These are phyloP conservation scores for Spathaspora passalidarum DNA, from an alignment of 805 yeast species.

Conservation along the genomic window DNA sequence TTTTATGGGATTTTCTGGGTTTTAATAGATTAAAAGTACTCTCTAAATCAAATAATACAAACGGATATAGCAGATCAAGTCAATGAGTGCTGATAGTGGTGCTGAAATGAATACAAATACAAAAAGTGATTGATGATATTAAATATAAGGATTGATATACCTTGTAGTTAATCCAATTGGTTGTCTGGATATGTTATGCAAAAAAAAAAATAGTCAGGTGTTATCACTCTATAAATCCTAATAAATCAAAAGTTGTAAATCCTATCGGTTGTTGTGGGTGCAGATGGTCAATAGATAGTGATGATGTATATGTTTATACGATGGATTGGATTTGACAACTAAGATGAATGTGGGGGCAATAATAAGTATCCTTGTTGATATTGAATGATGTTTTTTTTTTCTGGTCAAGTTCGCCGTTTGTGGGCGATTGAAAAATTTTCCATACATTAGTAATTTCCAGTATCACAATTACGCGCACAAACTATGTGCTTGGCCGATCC, in stretches of 20 bases:
- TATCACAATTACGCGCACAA: not conserved
- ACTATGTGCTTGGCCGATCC: not conserved
- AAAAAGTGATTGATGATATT: not conserved
- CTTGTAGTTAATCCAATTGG: not conserved
- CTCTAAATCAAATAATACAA: constrained; percentile 6
- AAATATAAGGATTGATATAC: not conserved
- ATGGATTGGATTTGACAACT: not conserved
- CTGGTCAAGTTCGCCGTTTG: not conserved
- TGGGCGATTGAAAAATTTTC: not conserved
- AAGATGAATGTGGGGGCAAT: not conserved
- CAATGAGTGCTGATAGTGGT: constrained; percentile 3
- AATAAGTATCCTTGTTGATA: not conserved
- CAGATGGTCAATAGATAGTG: not conserved
- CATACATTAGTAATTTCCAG: too few relatives aligned
- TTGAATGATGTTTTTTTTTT: not conserved
- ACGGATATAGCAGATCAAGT: not conserved
- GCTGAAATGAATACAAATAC: not conserved
- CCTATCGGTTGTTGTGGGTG: not conserved
- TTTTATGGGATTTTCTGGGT: not conserved
- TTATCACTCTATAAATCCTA: not conserved
- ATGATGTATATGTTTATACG: not conserved
- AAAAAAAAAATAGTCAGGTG: not conserved
- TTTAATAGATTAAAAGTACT: not conserved
- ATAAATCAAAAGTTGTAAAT: not conserved
- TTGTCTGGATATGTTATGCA: not conserved